Evolutionary conservation across 1,284 basidiomycete species (phyloP).

Genomic region (Sanghuangporus sanghuang): DNA sequence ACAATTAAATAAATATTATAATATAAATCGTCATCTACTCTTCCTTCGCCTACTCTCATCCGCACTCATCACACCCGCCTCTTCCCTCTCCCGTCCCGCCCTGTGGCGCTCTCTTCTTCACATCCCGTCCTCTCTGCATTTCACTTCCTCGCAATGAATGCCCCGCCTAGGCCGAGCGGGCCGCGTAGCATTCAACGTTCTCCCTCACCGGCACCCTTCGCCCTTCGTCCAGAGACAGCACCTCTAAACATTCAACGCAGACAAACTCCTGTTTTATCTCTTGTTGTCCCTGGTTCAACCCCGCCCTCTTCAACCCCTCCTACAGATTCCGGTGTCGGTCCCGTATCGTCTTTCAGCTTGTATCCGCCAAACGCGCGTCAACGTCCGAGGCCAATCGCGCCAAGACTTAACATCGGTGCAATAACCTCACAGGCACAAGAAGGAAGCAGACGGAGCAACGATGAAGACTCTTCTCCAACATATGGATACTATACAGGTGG

Average conservation of each 20-base stretch:
- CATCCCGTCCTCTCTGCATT: conserved; percentile 12
- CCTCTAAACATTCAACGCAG: conserved; percentile 36
- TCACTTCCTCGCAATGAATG: conserved; percentile 21
- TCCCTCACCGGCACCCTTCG: conserved; percentile 40
- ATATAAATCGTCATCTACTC: not conserved
- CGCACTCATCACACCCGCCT: not conserved
- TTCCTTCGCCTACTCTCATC: not conserved
- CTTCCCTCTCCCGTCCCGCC: not conserved
- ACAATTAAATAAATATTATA: not conserved
- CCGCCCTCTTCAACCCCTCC: conserved; percentile 26
- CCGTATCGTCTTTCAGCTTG: conserved; percentile 24
- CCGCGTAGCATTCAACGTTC: conserved; percentile 45
- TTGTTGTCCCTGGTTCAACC: conserved; percentile 23
- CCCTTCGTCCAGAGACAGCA: conserved; percentile 29
- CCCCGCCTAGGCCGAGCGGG: conserved; percentile 46
- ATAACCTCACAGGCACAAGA: not conserved
- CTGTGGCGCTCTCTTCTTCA: conserved; percentile 13
- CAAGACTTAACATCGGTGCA: conserved; percentile 10
- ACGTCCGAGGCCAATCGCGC: conserved; percentile 8
- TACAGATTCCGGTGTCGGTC: conserved; percentile 15
- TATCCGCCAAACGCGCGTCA: conserved; percentile 20
- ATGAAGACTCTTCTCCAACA: conserved; percentile 12
- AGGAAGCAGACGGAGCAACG: conserved; percentile 8
- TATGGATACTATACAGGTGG: conserved; percentile 17
- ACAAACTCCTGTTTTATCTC: conserved; percentile 29